Base-by-base conservation (phyloP, 129 eudicot species). In the Deinandra increscens region DNA sequence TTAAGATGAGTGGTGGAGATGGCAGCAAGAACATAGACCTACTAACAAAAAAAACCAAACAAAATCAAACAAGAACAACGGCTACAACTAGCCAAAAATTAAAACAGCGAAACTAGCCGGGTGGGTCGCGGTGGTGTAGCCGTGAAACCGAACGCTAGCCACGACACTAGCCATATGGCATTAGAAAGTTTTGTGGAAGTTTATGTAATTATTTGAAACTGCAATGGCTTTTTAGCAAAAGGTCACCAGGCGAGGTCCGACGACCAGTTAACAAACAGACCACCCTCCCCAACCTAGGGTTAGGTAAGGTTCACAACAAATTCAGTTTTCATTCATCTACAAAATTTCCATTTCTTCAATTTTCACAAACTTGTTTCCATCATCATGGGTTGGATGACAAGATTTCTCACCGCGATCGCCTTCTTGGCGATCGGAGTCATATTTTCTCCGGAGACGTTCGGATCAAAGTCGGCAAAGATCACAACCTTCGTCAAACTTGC, bases 391-490 rank as follows among this genome's bases (percentile, higher is more conserved):
- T 93, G 98, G 98, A 60, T 85, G 86, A 84, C 89, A 5, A 64
- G 97, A 78, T 93, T 93, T 51, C 49, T 81, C 0, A 83, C 87
- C 3, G 98, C 96, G 11, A 78, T 89, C 33, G 75, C 92, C n/a
- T 93, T 93, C 74, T 55, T 93, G 66, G 91, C 95, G 63, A 69
- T 81, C 69, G 98, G 97, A 13, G 83, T 93, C 0, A 53, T 93
- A 54, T 93, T 93, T 46, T 93, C 98, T 12, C 97, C 98, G 38
- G 92, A 89, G 68, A 83, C 91, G 14, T 89, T 93, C 85, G 87
- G 83, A 50, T 93, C 96, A 29, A 81, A 84, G 33, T 76, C 91
- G 22, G 81, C 84, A 17, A 75, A 78, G 65, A 79, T 92, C 75
- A 46, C 87, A 19, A 71, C 84, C 1, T 77, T 73, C 65, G 72